These are phyloP conservation scores for Diaporthe vexans DNA, from an alignment of 2,329 filamentous ascomycete genomes.

Conservation along the genomic window DNA sequence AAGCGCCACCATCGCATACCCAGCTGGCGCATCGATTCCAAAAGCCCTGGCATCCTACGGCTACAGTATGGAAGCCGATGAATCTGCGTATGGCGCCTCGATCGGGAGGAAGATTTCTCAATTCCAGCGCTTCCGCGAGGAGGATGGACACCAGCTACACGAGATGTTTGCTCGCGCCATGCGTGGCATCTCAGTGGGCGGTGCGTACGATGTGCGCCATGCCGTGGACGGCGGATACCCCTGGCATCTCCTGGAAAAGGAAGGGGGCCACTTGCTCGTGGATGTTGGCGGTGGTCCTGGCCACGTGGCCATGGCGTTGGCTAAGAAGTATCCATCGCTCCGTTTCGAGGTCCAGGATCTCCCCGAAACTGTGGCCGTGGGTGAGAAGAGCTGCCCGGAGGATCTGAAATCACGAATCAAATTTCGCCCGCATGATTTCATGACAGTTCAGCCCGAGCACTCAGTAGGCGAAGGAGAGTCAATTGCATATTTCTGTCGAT, in stretches of 20 bases:
- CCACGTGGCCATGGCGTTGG: conserved; percentile 47
- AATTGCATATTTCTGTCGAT: conserved; percentile 13
- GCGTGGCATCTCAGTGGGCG: conserved; percentile 7
- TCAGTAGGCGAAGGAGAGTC: conserved; percentile 1
- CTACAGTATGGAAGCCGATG: conserved; percentile 8
- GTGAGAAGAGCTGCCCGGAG: neutral
- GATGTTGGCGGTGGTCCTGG: conserved; percentile 53
- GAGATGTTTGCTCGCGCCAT: conserved; percentile 19
- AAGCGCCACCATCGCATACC: neutral
- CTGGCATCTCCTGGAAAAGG: conserved; percentile 3
- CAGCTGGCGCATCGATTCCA: conserved; percentile 6
- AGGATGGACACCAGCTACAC: neutral
- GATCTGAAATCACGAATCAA: conserved; percentile 11
- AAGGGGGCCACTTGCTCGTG: conserved; percentile 44
- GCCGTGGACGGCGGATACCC: conserved; percentile 4
- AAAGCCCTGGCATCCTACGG: neutral
- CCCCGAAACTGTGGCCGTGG: conserved; percentile 17
- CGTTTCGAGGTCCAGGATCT: conserved; percentile 45
- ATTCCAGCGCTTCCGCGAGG: conserved; percentile 10
- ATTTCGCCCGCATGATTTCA: conserved; percentile 21
- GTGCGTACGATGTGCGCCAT: conserved; percentile 15
- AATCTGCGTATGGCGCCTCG: conserved; percentile 7
- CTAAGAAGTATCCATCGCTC: conserved; percentile 46
- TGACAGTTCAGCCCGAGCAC: conserved; percentile 7
- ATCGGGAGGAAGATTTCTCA: conserved; percentile 7